A percentile compares a stretch with the other conserved stretches of the same genome.
Evolutionary conservation across 2,329 filamentous ascomycete species (phyloP).

Genomic region (Claviceps pazoutovae): DNA sequence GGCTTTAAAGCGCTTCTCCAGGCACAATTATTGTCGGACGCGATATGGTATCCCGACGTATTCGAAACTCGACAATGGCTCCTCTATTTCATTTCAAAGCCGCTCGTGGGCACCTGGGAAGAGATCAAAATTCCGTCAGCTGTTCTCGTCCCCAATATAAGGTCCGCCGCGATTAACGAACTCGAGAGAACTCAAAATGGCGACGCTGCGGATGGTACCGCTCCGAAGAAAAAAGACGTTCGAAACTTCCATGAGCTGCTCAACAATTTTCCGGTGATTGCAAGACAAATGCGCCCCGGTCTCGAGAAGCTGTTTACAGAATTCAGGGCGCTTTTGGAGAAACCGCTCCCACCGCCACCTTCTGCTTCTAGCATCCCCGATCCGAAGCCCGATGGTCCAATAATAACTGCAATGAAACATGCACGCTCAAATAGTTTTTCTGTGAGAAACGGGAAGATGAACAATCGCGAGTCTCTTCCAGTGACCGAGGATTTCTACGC

Average conservation of each 20-base stretch:
- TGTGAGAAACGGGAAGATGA: conserved; percentile 17
- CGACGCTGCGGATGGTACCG: conserved; percentile 27
- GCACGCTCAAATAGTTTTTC: conserved; percentile 38
- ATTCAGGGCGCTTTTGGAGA: conserved; percentile 74
- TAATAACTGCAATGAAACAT: conserved; percentile 39
- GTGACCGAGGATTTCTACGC: conserved; percentile 55
- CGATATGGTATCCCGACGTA: conserved; percentile 78
- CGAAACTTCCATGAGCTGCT: conserved; percentile 82
- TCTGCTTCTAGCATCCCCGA: conserved; percentile 46
- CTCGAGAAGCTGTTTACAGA: conserved; percentile 82
- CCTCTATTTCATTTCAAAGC: conserved; percentile 87
- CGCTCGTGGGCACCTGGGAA: conserved; percentile 73
- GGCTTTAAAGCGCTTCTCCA: conserved; percentile 88
- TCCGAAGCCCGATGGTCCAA: conserved; percentile 41
- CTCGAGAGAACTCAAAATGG: conserved; percentile 21
- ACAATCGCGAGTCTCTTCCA: conserved; percentile 24
- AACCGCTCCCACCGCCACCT: conserved; percentile 64
- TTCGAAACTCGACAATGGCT: conserved; percentile 88
- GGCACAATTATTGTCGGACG: conserved; percentile 71
- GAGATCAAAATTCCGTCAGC: conserved; percentile 59
- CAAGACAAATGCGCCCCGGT: conserved; percentile 86
- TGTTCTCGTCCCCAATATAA: conserved; percentile 32
- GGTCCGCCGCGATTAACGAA: conserved; percentile 24
- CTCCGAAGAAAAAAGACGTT: conserved; percentile 68
- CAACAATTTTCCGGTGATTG: conserved; percentile 87